Percentiles rank a stretch among this genome's conserved stretches.
phyloP scores from a whole-genome alignment of 345 rosid species.

The Acer yangbiense region DNA sequence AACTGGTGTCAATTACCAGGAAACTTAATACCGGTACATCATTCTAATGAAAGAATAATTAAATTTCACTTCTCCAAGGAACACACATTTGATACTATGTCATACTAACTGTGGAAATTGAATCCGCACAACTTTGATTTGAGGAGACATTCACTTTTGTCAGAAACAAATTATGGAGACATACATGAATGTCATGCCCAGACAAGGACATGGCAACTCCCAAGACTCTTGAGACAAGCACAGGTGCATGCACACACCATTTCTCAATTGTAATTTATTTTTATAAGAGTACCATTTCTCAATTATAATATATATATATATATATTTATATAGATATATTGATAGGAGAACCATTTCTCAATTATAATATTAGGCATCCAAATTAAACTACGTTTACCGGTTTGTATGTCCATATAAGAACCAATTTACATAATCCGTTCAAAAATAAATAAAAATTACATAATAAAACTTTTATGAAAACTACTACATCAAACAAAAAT shows the following conservation, averaged over 20 bases:
- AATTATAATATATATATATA: not conserved
- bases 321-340: not conserved
- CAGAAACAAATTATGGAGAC: no score
- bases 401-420: not conserved
- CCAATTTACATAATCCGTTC: not conserved
- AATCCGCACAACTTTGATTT: not conserved
- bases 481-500: not conserved
- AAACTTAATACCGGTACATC: not conserved
- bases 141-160: not conserved
- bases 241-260: not conserved
- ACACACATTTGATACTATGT: not conserved
- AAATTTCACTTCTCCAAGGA: not conserved
- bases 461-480: not conserved
- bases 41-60: not conserved
- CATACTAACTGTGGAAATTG: not conserved
- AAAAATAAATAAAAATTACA: not conserved
- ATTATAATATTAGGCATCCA: not conserved
- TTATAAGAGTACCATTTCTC: not conserved
- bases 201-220: not conserved
- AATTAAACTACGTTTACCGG: not conserved
- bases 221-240: conserved; percentile 6
- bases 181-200: not conserved
- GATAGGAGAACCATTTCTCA: not conserved
- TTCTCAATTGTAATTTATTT: not conserved
- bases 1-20: not conserved